Evolutionary conservation across 345 rosid species (phyloP), one percentile per base, ranked within the genome.

Genomic region (Rhizophora apiculata): DNA sequence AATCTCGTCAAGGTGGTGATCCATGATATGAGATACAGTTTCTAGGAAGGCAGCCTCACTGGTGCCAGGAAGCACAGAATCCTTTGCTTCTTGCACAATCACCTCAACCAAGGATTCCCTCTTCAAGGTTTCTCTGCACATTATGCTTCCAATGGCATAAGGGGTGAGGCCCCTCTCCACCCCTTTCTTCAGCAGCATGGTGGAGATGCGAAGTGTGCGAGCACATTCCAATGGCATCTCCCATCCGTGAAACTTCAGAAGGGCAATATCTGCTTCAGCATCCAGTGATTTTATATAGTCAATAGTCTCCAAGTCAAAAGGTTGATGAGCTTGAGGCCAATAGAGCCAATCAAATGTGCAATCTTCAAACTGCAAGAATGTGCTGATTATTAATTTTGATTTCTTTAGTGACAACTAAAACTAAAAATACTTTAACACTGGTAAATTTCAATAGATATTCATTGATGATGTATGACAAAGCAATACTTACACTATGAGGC

Each of bases 261-360:
- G 80, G 58, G 66, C 76, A 52, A 72, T 80, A 72, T 83, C 86
- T 72, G 77, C 82, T 65, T 82, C 86, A 34, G 80, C 80, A 27
- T 82, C 80, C 54, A 82, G 51, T n/a, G 82, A 75, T 37, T 31
- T 70, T 66, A 82, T 80, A 65, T 80, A 82, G 16, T 72, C 80
- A 30, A 82, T 62, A 18, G 76, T 82, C 56, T 81, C 76, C 0
- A 62, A 9, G 59, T 82, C 78, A 60, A 49, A 82, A 8, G 82
- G 86, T 62, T 74, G 69, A 26, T 74, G 80, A 37, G 86, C 82
- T 77, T 82, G 86, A 49, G 86, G 86, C 86, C 83, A 82, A 67
- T 80, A 77, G 3, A 82, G 78, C 86, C 85, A 82, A 22, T 82
- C 85, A 61, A 76, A 82, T 11, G 82, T 82, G 65, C 85, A 82